Evolutionary conservation across 2,329 filamentous ascomycete species (phyloP).

Genomic region (Sporothrix euskadiensis): DNA sequence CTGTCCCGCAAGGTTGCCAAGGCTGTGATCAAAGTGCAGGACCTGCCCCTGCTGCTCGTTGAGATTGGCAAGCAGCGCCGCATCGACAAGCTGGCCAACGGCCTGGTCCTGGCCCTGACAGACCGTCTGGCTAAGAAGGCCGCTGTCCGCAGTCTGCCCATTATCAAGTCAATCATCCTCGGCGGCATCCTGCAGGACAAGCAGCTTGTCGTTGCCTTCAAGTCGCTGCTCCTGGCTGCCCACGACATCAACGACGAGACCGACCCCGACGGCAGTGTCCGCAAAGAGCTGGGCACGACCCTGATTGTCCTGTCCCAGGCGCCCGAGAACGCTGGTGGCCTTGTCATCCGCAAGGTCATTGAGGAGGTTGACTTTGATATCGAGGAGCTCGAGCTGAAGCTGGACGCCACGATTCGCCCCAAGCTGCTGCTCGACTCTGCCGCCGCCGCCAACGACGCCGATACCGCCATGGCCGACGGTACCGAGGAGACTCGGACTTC

Average conservation of each 20-base stretch:
- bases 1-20: slow-evolving; percentile 71
- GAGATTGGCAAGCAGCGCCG: slow-evolving; percentile 65
- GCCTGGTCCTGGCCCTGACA: slow-evolving; percentile 66
- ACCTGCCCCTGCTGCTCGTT: slow-evolving; percentile 60
- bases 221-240: slow-evolving; percentile 62
- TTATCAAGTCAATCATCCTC: slow-evolving; percentile 63
- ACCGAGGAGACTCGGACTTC: slow-evolving; percentile 32
- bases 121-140: slow-evolving; percentile 63
- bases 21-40: slow-evolving; percentile 63
- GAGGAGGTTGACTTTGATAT: slow-evolving; percentile 70
- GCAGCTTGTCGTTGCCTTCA: slow-evolving; percentile 65
- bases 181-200: slow-evolving; percentile 62
- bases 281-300: slow-evolving; percentile 64
- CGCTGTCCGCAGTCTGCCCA: slow-evolving; percentile 56
- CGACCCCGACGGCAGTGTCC: slow-evolving; percentile 56
- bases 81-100: slow-evolving; percentile 70
- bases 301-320: slow-evolving; percentile 67
- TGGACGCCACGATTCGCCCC: slow-evolving; percentile 68
- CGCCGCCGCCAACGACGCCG: slow-evolving; percentile 44
- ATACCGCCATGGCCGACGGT: slow-evolving; percentile 50
- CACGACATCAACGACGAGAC: slow-evolving; percentile 58
- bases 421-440: slow-evolving; percentile 48
- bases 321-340: slow-evolving; percentile 59
- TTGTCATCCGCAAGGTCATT: slow-evolving; percentile 67
- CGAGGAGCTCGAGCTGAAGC: slow-evolving; percentile 70